Evolutionary conservation across 2,329 filamentous ascomycete species (phyloP).

Genomic region (Ophiostoma australiae): DNA sequence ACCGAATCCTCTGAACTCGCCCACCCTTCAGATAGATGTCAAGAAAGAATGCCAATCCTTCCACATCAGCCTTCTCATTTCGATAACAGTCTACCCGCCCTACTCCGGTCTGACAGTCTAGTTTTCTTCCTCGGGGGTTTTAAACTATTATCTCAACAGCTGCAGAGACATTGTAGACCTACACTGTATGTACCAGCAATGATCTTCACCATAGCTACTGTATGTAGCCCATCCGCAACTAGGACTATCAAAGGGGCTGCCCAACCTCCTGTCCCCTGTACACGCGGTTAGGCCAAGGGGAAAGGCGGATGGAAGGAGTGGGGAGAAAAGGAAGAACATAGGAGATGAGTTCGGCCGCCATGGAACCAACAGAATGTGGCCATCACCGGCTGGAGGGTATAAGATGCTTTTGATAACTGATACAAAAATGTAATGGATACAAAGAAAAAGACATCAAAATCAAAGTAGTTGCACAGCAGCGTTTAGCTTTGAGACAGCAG

Average conservation of each 20-base stretch:
- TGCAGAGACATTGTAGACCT: neutral
- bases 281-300: neutral
- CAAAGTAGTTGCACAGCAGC: neutral
- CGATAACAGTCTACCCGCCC: too few species aligned
- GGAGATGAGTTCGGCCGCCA: neutral
- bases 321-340: neutral
- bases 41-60: neutral
- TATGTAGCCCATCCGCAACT: neutral
- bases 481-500: slow-evolving; percentile 5
- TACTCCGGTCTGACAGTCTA: neutral
- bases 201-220: neutral
- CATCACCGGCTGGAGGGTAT: neutral
- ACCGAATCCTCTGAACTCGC: neutral
- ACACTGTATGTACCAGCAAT: neutral
- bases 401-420: too few species aligned
- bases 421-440: too few species aligned
- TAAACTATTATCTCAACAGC: neutral
- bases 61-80: too few species aligned
- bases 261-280: neutral
- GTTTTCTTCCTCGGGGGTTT: neutral
- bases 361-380: neutral
- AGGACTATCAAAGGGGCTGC: neutral
- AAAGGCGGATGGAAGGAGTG: slow-evolving; percentile 1
- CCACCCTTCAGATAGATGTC: neutral
- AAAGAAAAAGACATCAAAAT: too few species aligned